Evolutionary conservation across 768 basidiomycete genomes (phyloP).

Genomic region (Trichaptum fuscoviolaceum): DNA sequence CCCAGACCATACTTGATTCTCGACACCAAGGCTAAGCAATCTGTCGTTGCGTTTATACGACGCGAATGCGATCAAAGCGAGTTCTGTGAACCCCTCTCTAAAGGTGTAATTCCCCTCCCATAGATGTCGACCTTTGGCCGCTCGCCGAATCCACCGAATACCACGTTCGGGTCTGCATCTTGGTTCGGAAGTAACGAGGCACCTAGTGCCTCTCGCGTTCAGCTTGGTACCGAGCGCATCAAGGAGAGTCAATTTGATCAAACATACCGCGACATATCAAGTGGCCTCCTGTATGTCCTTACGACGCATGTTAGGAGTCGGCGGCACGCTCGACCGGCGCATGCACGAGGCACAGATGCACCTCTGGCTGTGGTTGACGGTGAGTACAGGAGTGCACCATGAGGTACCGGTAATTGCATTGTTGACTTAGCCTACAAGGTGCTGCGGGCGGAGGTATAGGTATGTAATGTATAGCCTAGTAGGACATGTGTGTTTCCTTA

Average conservation of each 20-base stretch:
- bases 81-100: not conserved
- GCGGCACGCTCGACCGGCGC: not conserved
- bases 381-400: not conserved
- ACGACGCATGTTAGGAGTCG: not conserved
- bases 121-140: not conserved
- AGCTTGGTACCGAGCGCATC: not conserved
- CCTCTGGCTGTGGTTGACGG: not conserved
- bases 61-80: not conserved
- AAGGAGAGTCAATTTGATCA: not conserved
- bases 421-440: not conserved
- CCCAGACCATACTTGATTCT: not conserved
- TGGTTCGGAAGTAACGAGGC: not conserved
- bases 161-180: not conserved
- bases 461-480: no score
- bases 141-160: not conserved
- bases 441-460: not conserved
- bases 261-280: not conserved
- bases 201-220: not conserved
- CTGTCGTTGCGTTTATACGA: not conserved
- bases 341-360: not conserved
- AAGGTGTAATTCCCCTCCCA: not conserved
- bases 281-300: not conserved
- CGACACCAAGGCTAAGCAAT: not conserved
- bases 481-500: no score
- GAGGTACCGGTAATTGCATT: not conserved